Evolutionary conservation across 2,329 filamentous ascomycete genomes (phyloP).

Genomic region (Parastagonospora nodorum): DNA sequence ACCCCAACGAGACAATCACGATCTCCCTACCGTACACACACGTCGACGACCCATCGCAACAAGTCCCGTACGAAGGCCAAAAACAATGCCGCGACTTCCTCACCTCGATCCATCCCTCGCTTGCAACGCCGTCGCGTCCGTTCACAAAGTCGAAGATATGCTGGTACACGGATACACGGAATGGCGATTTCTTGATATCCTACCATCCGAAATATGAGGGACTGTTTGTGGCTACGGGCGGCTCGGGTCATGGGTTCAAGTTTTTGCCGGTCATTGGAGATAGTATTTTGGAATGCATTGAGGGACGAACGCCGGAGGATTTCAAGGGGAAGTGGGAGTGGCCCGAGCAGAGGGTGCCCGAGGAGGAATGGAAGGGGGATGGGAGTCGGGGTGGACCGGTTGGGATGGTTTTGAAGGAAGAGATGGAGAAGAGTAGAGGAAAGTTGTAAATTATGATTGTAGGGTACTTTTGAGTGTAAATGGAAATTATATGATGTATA

Average conservation of each 20-base stretch:
- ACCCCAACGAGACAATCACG: slow-evolving; percentile 44
- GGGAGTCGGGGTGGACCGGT: slow-evolving; percentile 45
- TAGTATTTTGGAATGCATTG: slow-evolving; percentile 58
- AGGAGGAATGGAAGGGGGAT: slow-evolving; percentile 45
- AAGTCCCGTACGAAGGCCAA: slow-evolving; percentile 41
- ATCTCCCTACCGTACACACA: slow-evolving; percentile 56
- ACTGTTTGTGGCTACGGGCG: slow-evolving; percentile 65
- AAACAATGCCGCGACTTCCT: slow-evolving; percentile 40
- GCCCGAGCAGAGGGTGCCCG: slow-evolving; percentile 47
- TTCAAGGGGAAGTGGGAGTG: slow-evolving; percentile 68
- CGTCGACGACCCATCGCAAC: slow-evolving; percentile 55
- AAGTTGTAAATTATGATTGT: slow-evolving; percentile 29
- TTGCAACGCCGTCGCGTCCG: slow-evolving; percentile 44
- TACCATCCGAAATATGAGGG: slow-evolving; percentile 57
- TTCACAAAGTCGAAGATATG: slow-evolving; percentile 57
- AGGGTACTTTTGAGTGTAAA: background rate
- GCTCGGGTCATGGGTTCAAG: slow-evolving; percentile 67
- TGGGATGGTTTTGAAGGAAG: slow-evolving; percentile 47
- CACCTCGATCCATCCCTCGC: slow-evolving; percentile 30
- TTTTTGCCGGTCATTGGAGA: slow-evolving; percentile 64
- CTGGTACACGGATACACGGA: slow-evolving; percentile 63
- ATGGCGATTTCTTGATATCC: slow-evolving; percentile 61
- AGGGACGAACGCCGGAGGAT: slow-evolving; percentile 48
- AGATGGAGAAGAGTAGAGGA: slow-evolving; percentile 44
- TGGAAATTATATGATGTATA: too few species aligned